phyloP scores from a whole-genome alignment of 2,329 filamentous ascomycete genomes.

The Periglandula ipomoeae region DNA sequence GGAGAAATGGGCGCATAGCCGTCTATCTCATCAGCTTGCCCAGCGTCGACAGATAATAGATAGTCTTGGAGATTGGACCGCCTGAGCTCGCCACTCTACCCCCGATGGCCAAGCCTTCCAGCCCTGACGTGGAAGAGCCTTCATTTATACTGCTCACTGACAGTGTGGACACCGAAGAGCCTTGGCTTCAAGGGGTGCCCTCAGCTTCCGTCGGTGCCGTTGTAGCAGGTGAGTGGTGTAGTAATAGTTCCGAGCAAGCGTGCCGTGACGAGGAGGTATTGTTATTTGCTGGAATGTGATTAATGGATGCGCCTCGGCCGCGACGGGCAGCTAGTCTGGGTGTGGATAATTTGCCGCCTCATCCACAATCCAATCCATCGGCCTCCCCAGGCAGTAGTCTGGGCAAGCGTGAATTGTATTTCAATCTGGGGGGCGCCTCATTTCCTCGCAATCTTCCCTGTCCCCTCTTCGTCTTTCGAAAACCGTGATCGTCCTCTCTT shows the following conservation, averaged over 20 bases:
- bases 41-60: no score
- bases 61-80: no score
- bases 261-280: neutral
- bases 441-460: neutral
- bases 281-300: conserved; percentile 3
- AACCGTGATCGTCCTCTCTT: neutral
- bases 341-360: conserved; percentile 8
- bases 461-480: neutral
- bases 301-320: neutral
- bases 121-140: no score
- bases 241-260: neutral
- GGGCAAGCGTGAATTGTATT: conserved; percentile 5
- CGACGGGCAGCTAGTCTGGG: neutral
- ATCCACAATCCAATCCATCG: conserved; percentile 1
- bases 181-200: no score
- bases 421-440: conserved; percentile 3
- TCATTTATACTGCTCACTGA: no score
- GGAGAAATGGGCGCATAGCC: no score
- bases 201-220: neutral
- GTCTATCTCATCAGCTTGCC: no score
- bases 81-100: no score
- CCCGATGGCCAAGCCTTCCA: no score
- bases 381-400: neutral
- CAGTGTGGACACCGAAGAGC: no score
- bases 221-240: neutral